Base-by-base conservation (phyloP, 345 rosid genomes). In the Alliaria petiolata region DNA sequence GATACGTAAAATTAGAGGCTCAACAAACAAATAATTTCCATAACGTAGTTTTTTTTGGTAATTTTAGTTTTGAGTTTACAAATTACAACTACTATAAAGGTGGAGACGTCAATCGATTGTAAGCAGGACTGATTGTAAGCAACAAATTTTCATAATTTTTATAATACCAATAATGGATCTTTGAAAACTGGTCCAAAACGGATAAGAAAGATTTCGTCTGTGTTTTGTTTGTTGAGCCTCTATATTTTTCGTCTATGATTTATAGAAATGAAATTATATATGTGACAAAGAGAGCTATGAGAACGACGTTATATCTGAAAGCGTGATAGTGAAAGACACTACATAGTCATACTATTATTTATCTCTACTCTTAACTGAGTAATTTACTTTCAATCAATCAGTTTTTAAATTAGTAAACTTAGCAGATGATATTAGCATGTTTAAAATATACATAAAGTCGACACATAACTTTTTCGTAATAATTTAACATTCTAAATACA, bases 261-360 rank as follows among this genome's bases (percentile, higher is more conserved):
- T 58, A 30, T 47, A 31, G 44, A 14, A 47, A 5, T 57, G 15
- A 11, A 30, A 47, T 15, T 28, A 52, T 30, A n/a, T 35, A 51
- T 1, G n/a, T n/a, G n/a, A n/a, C n/a, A n/a, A n/a, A n/a, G n/a
- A n/a, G n/a, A n/a, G n/a, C n/a, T n/a, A n/a, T n/a, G 73, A 74
- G 62, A 51, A 43, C 34, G 69, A 75, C 56, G 5, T 60, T 59
- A 51, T 34, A 60, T 74, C 68, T 22, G 46, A 58, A 67, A 51
- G 54, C 25, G 17, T 31, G n/a, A n/a, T n/a, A n/a, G n/a, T n/a
- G n/a, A n/a, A n/a, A n/a, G n/a, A n/a, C 31, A 40, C 42, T 59
- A 39, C 34, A 19, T 28, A n/a, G n/a, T n/a, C n/a, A n/a, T n/a
- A n/a, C n/a, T n/a, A 56, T 36, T 25, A 25, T 31, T 15, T 49